Evolutionary conservation across 768 basidiomycete genomes (phyloP), one percentile per base, ranked within the genome.

Genomic region (Trametes villosa): DNA sequence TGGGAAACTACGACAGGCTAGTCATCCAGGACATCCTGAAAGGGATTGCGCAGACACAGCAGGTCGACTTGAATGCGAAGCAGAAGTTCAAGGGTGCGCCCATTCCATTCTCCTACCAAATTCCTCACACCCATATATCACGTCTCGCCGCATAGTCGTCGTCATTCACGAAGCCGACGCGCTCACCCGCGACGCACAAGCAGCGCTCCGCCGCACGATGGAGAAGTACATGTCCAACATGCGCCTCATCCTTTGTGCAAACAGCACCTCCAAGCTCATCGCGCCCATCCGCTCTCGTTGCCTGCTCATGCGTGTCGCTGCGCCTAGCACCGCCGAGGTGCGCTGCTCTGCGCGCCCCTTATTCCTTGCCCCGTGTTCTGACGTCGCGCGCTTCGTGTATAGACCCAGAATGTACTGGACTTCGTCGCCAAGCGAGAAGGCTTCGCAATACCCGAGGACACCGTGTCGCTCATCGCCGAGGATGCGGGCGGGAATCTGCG

Each of bases 181-280:
- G 0, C 82, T 99, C 41, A 88, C 93, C 12, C 88, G 96, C 54
- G 96, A 99, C 76, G 96, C 96, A 1, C 96, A 99, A 78, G 95
- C 96, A 0, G 96, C 96, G 9, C 83, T 99, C 33, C 88, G 96
- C 69, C 83, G 96, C 58, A 99, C 96, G 11, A 99, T 98, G 96
- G 96, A 99, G 72, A 98, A 98, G 75, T 98, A 96, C 79, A 98
- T 97, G 91, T 87, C 89, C 41, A 99, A 98, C 73, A 85, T 99
- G 85, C 87, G 96, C 29, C 89, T 99, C 68, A 96, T 99, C 66
- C 82, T 99, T 0, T 98, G 96, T 71, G 95, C 96, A 22, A 96
- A 95, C 74, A 94, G 92, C 71, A 98, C 96, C 3, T 91, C 91
- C 70, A 89, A 89, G 65, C 88, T 99, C 54, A 98, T 99, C 70